Base-by-base conservation (phyloP, 2,329 filamentous ascomycete species). In the Colletotrichum navitas region DNA sequence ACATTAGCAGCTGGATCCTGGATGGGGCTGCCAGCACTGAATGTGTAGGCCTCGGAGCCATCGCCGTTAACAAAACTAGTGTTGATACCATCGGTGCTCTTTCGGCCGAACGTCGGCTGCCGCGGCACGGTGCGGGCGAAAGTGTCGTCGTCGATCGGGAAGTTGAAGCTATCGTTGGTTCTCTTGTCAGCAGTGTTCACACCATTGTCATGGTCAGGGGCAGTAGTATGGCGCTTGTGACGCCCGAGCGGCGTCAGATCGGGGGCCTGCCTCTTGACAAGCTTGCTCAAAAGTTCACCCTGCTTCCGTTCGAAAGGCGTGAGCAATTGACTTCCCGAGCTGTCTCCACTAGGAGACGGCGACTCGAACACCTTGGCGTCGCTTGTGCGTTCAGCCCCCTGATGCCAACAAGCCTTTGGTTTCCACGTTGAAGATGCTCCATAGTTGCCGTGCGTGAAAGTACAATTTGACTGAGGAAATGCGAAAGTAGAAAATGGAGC, bases 1-100 rank as follows among this genome's bases (percentile, higher is more conserved):
- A 78, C 76, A 61, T 81, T 82, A 47, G 79, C 59, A 49, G 76
- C 63, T 64, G 71, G 73, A 51, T 74, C 81, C 76, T 75, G 79
- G 26, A 76, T 74, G 12, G 77, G 77, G 43, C 80, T 81, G 6
- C 87, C 87, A 16, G 88, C 88, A 65, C 80, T 88, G 73, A 90
- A 90, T 66, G 86, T 81, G 84, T 84, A 88, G 26, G 80, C 78
- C 43, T 81, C 79, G 6, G 81, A 74, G 54, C 81, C 78, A 26
- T 89, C 85, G 18, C 85, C 84, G 5, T 86, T 81, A 26, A 85
- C 85, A 78, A 91, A 91, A 49, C 82, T 87, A 24, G 89, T 91
- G 78, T 89, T 89, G 74, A 91, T 91, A 63, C 87, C 88, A 68
- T 91, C 88, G 26, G 86, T 81, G 75, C 87, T 90, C 68, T 80